Evolutionary conservation across 139 green algal genomes (phyloP), one percentile per base, ranked within the genome.

Genomic region (Volvox reticuliferus): DNA sequence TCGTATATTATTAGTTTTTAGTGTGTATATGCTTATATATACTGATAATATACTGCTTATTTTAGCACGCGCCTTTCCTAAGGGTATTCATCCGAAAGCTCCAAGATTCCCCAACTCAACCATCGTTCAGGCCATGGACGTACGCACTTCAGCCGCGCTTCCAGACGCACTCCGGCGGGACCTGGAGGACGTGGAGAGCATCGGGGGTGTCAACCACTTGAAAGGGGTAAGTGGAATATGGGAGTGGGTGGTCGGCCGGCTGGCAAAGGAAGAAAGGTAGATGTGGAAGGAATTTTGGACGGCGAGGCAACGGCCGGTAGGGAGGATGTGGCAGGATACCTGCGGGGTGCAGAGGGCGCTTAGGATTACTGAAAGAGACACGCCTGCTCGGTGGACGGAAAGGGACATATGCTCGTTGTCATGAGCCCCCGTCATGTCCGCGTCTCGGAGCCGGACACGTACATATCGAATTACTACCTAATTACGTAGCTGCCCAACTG

Each of bases 161-260:
- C 97, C 98, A 17, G 96, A 98, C 2, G 89, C 91, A 0, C 87
- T 99, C 77, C 81, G 93, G 20, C 71, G 92, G 1, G 97, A 99
- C 85, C 93, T 99, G 67, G 96, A 97, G 87, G 93, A 96, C 63
- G 87, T 99, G 19, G 91, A 98, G 84, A 79, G 92, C 84, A 94
- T 94, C 28, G 97, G 97, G 2, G 97, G 97, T 1, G 14, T 95
- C 30, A 44, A 32, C 35, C 95, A 98, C 91, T 93, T 99, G n/a
- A 92, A 95, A 26, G 96, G 91, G 92, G 93, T 96, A 82, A 73
- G 65, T 28, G 65, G 65, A 55, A 55, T 55, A 55, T 55, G 65
- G 12, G 65, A 73, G 65, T 28, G 65, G 9, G 12, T 24, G 65
- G 65, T 24, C 2, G 65, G 24, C 21, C n/a, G 9, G 44, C 44